Evolutionary conservation across 805 yeast genomes (phyloP).

Genomic region (Pichia manshurica): DNA sequence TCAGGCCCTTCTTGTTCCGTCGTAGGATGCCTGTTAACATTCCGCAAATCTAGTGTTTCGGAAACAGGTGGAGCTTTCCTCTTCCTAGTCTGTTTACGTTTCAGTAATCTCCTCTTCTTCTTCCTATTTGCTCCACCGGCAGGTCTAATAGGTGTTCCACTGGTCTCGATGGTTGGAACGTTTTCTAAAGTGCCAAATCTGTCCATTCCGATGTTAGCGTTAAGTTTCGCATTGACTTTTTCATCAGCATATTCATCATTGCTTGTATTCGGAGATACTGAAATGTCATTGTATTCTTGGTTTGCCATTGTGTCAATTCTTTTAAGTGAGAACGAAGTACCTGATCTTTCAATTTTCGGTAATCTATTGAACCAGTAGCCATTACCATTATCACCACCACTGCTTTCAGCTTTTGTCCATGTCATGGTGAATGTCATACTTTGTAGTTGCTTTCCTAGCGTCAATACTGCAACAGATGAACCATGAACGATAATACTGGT

Average conservation of each 20-base stretch:
- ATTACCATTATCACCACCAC: slow-evolving; percentile 31
- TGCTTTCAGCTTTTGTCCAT: slow-evolving; percentile 62
- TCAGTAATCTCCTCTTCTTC: slow-evolving; percentile 41
- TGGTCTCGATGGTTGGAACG: slow-evolving; percentile 14
- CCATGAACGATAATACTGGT: slow-evolving; percentile 58
- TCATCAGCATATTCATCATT: slow-evolving; percentile 10
- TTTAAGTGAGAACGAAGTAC: slow-evolving; percentile 75
- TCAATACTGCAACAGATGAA: slow-evolving; percentile 51
- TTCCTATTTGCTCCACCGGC: slow-evolving; percentile 69
- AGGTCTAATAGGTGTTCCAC: slow-evolving; percentile 50
- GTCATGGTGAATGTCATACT: slow-evolving; percentile 92
- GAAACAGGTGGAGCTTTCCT: slow-evolving; percentile 29
- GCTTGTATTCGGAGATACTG: slow-evolving; percentile 13
- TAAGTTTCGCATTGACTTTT: slow-evolving; percentile 21
- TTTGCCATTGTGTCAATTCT: slow-evolving; percentile 61
- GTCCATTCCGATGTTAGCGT: slow-evolving; percentile 17
- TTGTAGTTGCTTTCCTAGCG: slow-evolving; percentile 80
- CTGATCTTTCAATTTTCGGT: slow-evolving; percentile 67
- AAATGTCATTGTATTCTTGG: slow-evolving; percentile 9
- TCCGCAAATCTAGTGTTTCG: slow-evolving; percentile 15
- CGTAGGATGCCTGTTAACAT: slow-evolving; percentile 9
- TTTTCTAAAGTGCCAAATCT: slow-evolving; percentile 6
- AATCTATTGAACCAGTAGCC: slow-evolving; percentile 91
- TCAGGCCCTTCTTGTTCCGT: neutral
- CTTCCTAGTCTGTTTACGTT: slow-evolving; percentile 23